Percentiles rank a stretch among this genome's conserved stretches.
Conservation (phyloP, 2,329 filamentous ascomycete species). For the Colletotrichum scovillei region DNA sequence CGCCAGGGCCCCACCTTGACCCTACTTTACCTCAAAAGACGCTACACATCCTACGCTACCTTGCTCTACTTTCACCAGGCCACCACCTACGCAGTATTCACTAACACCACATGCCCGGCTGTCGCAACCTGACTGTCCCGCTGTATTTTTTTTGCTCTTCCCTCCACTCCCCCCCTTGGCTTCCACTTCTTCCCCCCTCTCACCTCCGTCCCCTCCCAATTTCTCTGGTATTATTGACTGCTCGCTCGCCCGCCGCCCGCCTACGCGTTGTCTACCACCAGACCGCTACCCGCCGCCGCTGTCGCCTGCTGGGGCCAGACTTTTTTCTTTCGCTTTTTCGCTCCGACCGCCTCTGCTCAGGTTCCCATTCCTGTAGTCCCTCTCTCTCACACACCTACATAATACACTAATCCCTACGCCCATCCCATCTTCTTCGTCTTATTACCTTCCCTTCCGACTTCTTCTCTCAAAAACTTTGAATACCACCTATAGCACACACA, state of each 20-base stretch:
- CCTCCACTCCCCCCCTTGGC: slow-evolving; percentile 1
- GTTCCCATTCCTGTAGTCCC: neutral
- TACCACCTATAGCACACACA: neutral
- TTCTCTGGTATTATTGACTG: slow-evolving; percentile 4
- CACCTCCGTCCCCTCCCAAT: neutral
- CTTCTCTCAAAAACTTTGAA: slow-evolving; percentile 17
- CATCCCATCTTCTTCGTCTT: slow-evolving; percentile 29
- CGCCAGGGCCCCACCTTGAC: slow-evolving; percentile 28
- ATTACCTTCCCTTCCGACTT: slow-evolving; percentile 16
- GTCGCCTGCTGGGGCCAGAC: slow-evolving; percentile 7
- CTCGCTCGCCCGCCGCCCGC: neutral
- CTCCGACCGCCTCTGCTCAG: slow-evolving; percentile 17
- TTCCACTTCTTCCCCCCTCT: slow-evolving; percentile 13
- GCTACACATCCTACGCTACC: slow-evolving; percentile 33
- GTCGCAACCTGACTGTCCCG: slow-evolving; percentile 15
- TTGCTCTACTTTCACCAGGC: slow-evolving; percentile 18
- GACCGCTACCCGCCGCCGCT: slow-evolving; percentile 23
- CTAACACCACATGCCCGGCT: slow-evolving; percentile 3
- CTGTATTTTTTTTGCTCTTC: slow-evolving; percentile 12
- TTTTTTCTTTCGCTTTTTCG: neutral
- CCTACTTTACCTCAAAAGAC: slow-evolving; percentile 31
- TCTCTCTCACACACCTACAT: slow-evolving; percentile 23
- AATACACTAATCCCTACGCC: slow-evolving; percentile 34
- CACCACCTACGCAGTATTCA: neutral
- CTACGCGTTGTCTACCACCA: neutral